A percentile compares a stretch with the other conserved stretches of the same genome.
These are phyloP conservation scores for Cornus florida DNA, from an alignment of 148 eudicot species.

Conservation along the genomic window DNA sequence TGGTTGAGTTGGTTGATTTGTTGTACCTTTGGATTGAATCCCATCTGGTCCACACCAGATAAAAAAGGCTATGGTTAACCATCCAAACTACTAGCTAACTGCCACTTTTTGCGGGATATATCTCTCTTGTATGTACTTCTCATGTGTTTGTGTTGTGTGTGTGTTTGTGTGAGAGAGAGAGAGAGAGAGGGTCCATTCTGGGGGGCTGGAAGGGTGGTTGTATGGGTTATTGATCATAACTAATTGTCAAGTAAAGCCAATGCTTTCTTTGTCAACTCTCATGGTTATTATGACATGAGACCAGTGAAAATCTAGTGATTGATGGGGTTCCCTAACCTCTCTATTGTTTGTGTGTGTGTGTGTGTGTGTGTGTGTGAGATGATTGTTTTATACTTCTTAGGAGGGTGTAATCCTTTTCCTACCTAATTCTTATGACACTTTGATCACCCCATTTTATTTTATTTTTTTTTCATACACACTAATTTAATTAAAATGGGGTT, in stretches of 20 bases:
- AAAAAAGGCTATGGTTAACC: conserved; percentile 7
- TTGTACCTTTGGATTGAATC: conserved; percentile 4
- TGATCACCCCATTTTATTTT: neutral
- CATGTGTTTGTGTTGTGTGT: neutral
- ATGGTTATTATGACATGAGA: neutral
- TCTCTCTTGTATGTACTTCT: neutral
- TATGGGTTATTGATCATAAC: neutral
- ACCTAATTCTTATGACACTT: conserved; percentile 17
- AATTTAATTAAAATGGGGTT: neutral
- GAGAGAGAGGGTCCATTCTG: conserved; percentile 16
- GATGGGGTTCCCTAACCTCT: conserved; percentile 14
- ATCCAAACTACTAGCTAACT: neutral
- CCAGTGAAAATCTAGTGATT: neutral
- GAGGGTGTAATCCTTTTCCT: conserved; percentile 5
- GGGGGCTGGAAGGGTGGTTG: conserved; percentile 8
- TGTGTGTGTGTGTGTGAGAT: neutral
- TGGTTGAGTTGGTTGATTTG: conserved; percentile 16
- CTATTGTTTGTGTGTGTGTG: neutral
- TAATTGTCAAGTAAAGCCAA: neutral
- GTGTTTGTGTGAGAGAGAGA: conserved; percentile 11
- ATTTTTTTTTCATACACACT: neutral
- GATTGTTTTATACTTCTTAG: neutral
- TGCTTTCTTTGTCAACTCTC: conserved; percentile 19
- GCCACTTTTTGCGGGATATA: neutral
- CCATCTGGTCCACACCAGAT: conserved; percentile 25